Base-by-base conservation (phyloP, 257 asterid genomes). In the Nicotiana undulata region DNA sequence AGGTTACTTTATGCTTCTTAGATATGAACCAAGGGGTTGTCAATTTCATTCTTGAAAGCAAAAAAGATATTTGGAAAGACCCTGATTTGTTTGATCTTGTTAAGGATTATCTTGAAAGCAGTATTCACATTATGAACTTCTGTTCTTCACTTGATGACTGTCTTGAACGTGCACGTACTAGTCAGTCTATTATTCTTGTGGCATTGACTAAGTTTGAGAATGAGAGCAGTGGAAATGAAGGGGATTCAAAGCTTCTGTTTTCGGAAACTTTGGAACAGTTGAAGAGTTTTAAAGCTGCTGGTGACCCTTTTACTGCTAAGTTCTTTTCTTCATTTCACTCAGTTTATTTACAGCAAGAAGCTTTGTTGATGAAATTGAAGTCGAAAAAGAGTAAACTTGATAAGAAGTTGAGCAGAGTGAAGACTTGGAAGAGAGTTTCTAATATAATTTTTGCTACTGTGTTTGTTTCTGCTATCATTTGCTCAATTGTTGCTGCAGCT, bases 21-120 rank as follows among this genome's bases (percentile, higher is more conserved):
- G 97, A 89, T 34, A 95, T 86, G 97, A 89, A 93, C 75, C 93
- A 95, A 11, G 94, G 90, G 9, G 97, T 91, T 46, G 96, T 93
- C 22, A 80, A 79, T 75, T 84, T 95, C 80, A 91, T 95, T 24
- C 91, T 95, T 22, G 82, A 85, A 34, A 86, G 88, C 85, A 88
- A 92, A 56, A 85, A 79, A 44, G 98, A 93, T 77, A 82, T 93
- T 12, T 95, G 97, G 99, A 91, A 92, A 49, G 87, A 90, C 28
- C 81, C 81, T 5, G 92, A 93, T 16, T 64, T 95, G 4, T 91
- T 87, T 55, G 96, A 91, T 82, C 89, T 95, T 77, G 99, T 95
- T 75, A 89, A 95, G 66, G 97, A 92, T 80, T 95, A 95, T 86
- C 93, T 95, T 83, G 89, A 88, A 8, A 91, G 85, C 85, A 95